Conservation (phyloP, 495 filamentous ascomycete species). For the Viridothelium virens region DNA sequence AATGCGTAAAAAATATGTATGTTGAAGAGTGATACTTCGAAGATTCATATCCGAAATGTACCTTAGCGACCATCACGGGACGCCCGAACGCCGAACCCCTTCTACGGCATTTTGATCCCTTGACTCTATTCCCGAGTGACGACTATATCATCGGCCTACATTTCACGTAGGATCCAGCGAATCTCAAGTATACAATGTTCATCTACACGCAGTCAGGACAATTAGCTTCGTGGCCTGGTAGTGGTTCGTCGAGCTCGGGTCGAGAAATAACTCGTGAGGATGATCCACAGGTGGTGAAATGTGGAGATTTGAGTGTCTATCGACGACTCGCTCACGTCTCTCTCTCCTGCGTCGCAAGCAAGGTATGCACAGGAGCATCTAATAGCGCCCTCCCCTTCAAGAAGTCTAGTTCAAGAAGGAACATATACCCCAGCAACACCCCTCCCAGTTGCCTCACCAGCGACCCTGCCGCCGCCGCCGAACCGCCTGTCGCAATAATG, state of each 20-base stretch:
- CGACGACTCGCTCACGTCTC: neutral
- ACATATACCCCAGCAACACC: slow-evolving; percentile 77
- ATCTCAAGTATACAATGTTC: too few relatives aligned
- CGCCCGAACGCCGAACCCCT: neutral
- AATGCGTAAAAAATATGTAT: neutral
- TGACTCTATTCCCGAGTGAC: too few relatives aligned
- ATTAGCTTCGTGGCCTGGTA: too few relatives aligned
- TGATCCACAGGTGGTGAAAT: neutral
- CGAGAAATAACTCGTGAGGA: neutral
- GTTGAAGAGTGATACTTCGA: neutral
- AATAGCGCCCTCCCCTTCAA: slow-evolving; percentile 88
- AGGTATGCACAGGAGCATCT: slow-evolving; percentile 72
- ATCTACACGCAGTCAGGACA: too few relatives aligned
- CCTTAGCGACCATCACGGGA: neutral
- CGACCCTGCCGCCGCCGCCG: slow-evolving; percentile 76
- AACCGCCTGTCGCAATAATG: slow-evolving; percentile 96
- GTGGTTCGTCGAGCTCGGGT: neutral
- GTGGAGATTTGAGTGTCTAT: neutral
- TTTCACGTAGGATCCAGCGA: too few relatives aligned
- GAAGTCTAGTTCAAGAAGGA: slow-evolving; percentile 94
- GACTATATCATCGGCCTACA: too few relatives aligned
- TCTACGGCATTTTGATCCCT: neutral
- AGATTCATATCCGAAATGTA: neutral
- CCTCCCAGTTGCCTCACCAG: slow-evolving; percentile 81
- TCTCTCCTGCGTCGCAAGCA: slow-evolving; percentile 57